Conservation (phyloP, 345 rosid genomes). For the Gossypium bickii region DNA sequence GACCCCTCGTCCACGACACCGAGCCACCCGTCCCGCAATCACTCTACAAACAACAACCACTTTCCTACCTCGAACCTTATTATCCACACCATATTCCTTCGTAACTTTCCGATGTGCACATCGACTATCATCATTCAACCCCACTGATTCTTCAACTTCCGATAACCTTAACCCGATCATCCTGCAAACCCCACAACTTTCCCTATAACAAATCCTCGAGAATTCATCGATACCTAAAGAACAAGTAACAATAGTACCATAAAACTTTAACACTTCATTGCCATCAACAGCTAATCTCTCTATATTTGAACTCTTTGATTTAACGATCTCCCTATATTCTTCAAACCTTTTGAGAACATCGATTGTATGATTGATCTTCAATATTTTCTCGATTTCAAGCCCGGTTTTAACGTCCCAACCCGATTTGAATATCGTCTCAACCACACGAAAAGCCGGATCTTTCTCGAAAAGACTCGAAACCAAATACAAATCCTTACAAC, state of each 20-base stretch:
- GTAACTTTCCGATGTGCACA: not conserved
- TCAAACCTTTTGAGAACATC: conserved; percentile 11
- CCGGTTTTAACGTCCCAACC: conserved; percentile 5
- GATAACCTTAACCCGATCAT: not conserved
- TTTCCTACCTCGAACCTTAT: not conserved
- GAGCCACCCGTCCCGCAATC: conserved; percentile 10
- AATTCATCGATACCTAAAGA: not conserved
- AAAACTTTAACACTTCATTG: conserved; percentile 8
- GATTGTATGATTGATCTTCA: not conserved
- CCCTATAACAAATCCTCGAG: not conserved
- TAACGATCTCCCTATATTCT: conserved; percentile 1
- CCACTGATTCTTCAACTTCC: not conserved
- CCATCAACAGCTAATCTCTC: conserved; percentile 13
- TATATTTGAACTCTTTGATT: not conserved
- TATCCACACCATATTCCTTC: not conserved
- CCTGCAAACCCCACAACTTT: not conserved
- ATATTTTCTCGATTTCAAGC: not conserved
- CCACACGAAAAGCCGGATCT: not conserved
- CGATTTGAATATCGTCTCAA: not conserved
- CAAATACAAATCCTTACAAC: not conserved
- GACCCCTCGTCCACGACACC: not conserved
- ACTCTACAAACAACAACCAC: conserved; percentile 8
- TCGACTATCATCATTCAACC: not conserved
- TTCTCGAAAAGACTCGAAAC: not conserved
- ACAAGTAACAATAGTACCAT: not conserved